Conservation (phyloP, 2,329 filamentous ascomycete genomes). For the Aspergillus brasiliensis region DNA sequence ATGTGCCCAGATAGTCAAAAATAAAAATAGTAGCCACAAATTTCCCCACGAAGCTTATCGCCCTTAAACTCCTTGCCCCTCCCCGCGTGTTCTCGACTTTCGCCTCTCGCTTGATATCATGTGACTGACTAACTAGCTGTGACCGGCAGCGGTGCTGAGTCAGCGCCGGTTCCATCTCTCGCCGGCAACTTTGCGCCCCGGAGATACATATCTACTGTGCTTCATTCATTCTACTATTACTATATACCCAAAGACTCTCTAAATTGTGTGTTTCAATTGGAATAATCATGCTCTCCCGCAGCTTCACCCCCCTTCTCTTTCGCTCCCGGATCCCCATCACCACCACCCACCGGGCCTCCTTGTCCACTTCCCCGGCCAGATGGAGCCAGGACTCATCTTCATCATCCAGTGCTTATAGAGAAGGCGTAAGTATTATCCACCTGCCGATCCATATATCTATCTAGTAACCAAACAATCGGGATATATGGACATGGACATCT, state of each 20-base stretch:
- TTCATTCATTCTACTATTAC: no score
- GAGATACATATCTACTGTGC: not conserved
- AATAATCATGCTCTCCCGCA: not conserved
- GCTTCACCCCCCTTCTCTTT: not conserved
- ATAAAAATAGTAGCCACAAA: not conserved
- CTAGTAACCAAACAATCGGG: not conserved
- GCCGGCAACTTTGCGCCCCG: not conserved
- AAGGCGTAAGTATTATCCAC: conserved; percentile 28
- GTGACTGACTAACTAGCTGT: conserved; percentile 12
- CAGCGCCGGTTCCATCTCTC: conserved; percentile 8
- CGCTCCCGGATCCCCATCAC: conserved; percentile 15
- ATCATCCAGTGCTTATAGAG: conserved; percentile 25
- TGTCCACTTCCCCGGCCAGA: conserved; percentile 1
- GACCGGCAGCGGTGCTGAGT: conserved; percentile 12
- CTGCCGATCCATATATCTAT: not conserved
- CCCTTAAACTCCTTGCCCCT: conserved; percentile 27
- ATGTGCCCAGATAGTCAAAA: not conserved
- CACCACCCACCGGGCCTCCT: conserved; percentile 12
- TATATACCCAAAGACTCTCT: no score
- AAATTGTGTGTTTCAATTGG: no score
- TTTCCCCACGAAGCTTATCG: conserved; percentile 34
- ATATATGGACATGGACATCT: not conserved
- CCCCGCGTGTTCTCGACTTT: conserved; percentile 25
- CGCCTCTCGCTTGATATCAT: conserved; percentile 24
- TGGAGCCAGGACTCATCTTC: not conserved